These are phyloP conservation scores for Diaporthe citriasiana DNA, from an alignment of 2,329 filamentous ascomycete species.

Conservation along the genomic window DNA sequence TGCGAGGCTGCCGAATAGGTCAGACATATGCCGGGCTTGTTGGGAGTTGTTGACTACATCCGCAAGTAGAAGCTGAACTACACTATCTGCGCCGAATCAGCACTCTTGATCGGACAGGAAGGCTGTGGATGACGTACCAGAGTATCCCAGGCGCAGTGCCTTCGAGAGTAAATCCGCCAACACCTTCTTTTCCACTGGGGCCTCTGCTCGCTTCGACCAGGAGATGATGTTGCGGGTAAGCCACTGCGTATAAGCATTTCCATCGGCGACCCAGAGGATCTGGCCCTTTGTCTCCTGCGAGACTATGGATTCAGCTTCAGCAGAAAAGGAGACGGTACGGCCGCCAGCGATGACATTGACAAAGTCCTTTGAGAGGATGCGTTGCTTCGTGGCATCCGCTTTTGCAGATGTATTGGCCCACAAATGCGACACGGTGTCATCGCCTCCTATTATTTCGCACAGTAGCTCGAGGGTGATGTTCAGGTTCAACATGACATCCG, in stretches of 20 bases:
- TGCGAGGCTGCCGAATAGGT: conserved; percentile 54
- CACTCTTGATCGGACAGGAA: no score
- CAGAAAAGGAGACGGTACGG: conserved; percentile 63
- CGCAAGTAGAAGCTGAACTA: conserved; percentile 56
- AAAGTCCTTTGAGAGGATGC: conserved; percentile 60
- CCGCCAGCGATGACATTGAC: conserved; percentile 63
- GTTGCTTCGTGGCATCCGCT: conserved; percentile 45
- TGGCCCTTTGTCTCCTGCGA: conserved; percentile 52
- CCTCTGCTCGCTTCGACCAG: conserved; percentile 54
- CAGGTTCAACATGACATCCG: conserved; percentile 60
- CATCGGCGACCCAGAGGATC: conserved; percentile 74
- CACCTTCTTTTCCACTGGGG: conserved; percentile 55
- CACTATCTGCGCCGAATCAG: conserved; percentile 53
- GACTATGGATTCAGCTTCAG: conserved; percentile 68
- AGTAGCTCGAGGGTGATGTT: conserved; percentile 61
- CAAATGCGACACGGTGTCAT: conserved; percentile 54
- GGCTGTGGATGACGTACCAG: conserved; percentile 62
- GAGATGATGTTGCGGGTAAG: conserved; percentile 73
- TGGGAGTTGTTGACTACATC: conserved; percentile 50
- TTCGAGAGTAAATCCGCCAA: conserved; percentile 68
- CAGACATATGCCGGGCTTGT: conserved; percentile 48
- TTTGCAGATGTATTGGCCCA: conserved; percentile 53
- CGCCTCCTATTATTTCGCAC: conserved; percentile 55
- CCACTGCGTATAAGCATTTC: conserved; percentile 78
- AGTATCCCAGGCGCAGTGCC: conserved; percentile 79